Base-by-base conservation (phyloP, 2,329 filamentous ascomycete genomes). In the Lecanicillium sp. region DNA sequence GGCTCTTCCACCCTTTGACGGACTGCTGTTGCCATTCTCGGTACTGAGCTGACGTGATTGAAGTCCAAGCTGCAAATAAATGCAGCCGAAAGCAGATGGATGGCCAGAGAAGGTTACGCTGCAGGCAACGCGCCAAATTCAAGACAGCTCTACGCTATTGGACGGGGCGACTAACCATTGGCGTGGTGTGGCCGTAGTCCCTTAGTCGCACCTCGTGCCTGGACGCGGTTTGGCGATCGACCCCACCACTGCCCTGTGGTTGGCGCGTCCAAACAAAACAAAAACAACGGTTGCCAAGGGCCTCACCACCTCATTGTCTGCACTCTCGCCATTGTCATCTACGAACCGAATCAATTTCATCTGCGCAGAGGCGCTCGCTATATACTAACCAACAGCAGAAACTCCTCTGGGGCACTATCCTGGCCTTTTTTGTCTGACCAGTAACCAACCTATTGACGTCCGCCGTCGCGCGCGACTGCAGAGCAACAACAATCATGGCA, bases 401-500 rank as follows among this genome's bases (percentile, higher is more conserved):
- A 33, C 25, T 4, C 32, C n/a, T n/a, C n/a, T n/a, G n/a, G n/a
- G 17, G 17, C 9, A 29, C 12, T 25, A 35, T 29, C 17, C 32
- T 20, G 12, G 6, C 11, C 14, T 18, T 22, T 18, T 25, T 19
- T 17, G n/a, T 15, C 31, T 30, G 37, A 39, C 18, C n/a, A 30
- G 30, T 29, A 32, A 40, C 27, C 34, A 33, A 42, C 39, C 28
- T 36, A 14, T 25, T 27, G 47, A 49, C 39, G 40, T 35, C 43
- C 41, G 33, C 51, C 46, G 29, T 18, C 22, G 36, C 48, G 49
- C 44, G 45, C 39, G 44, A 44, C 37, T 35, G 40, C 38, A 42
- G n/a, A n/a, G 22, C 43, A 49, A 50, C 54, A 55, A 50, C 60
- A 53, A 61, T 47, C 59, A 83, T 83, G 80, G 83, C 71, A 55